Conservation (phyloP, 768 basidiomycete genomes). For the Auricularia heimuer region DNA sequence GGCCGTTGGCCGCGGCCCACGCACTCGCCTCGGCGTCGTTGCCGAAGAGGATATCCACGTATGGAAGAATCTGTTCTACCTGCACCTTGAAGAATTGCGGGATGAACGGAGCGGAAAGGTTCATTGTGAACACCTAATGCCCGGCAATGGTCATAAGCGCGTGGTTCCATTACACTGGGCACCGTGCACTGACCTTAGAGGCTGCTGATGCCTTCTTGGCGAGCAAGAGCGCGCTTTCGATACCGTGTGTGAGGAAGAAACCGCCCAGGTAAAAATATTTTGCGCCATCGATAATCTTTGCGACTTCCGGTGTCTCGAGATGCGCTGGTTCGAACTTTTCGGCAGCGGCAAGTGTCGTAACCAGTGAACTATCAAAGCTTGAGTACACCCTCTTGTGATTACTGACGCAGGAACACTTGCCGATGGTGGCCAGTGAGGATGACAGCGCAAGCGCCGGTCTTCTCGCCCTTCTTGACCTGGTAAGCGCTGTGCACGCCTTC, state of each 20-base stretch:
- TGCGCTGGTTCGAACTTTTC: constrained; percentile 83
- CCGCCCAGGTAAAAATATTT: constrained; percentile 91
- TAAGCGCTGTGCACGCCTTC: constrained; percentile 87
- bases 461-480: constrained; percentile 73
- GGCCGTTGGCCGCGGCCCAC: constrained; percentile 67
- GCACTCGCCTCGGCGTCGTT: constrained; percentile 92
- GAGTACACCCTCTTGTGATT: not conserved
- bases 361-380: constrained; percentile 56
- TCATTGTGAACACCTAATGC: constrained; percentile 71
- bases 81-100: constrained; percentile 83
- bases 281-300: constrained; percentile 67
- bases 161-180: not conserved
- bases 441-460: constrained; percentile 96
- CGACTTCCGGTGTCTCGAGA: constrained; percentile 64
- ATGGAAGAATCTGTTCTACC: constrained; percentile 70
- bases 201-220: constrained; percentile 65
- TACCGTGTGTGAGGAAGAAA: constrained; percentile 94
- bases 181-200: constrained; percentile 49
- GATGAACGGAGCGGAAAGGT: constrained; percentile 97
- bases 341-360: constrained; percentile 82
- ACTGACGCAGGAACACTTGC: constrained; percentile 29
- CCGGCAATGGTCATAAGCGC: not conserved
- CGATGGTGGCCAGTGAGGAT: constrained; percentile 88
- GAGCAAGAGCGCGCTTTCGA: constrained; percentile 57
- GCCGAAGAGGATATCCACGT: constrained; percentile 86